Evolutionary conservation across 2,329 filamentous ascomycete genomes (phyloP), one percentile per base, ranked within the genome.

Genomic region (Elsinoe australis): DNA sequence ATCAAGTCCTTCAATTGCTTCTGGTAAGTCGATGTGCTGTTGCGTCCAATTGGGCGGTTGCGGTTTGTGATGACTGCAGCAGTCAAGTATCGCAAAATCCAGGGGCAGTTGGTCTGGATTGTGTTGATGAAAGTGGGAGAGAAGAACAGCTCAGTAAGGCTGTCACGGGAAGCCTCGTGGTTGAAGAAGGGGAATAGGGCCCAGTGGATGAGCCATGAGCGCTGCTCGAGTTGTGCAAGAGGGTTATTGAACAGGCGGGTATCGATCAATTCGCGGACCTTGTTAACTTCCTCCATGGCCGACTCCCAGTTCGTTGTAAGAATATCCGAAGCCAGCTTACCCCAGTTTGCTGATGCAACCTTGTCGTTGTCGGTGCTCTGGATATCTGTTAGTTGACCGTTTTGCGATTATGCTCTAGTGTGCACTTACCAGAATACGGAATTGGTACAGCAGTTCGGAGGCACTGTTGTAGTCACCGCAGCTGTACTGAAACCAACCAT

Each of bases 161-260:
- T 79, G 64, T 98, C 92, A 62, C 90, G 87, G 51, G 87, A 87
- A 56, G 81, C 77, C 62, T 96, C 90, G 72, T 87, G 83, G 80
- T 98, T 96, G 80, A 96, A 98, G 72, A 95, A 89, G 53, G 92
- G 90, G 80, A 96, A 98, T 53, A 98, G 82, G 36, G 87, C 83
- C 89, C 92, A 98, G 84, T 98, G 92, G 61, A 95, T 85, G 61
- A 98, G 76, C 87, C 90, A 95, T 51, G 89, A 94, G 64, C 92
- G 87, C 76, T 95, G 90, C 67, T 90, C 84, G 54, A 98, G 83
- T 73, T 98, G 92, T 52, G 86, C 89, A 55, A 95, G 79, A 21
- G 90, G 86, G 76, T 95, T 95, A 78, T 83, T 92, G 78, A 95
- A 95, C 54, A 96, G 82, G 66, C 88, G 87, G 51, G 84, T 87